Evolutionary conservation across 2,329 filamentous ascomycete genomes (phyloP), one percentile per base, ranked within the genome.

Genomic region (Aspergillus sp.): DNA sequence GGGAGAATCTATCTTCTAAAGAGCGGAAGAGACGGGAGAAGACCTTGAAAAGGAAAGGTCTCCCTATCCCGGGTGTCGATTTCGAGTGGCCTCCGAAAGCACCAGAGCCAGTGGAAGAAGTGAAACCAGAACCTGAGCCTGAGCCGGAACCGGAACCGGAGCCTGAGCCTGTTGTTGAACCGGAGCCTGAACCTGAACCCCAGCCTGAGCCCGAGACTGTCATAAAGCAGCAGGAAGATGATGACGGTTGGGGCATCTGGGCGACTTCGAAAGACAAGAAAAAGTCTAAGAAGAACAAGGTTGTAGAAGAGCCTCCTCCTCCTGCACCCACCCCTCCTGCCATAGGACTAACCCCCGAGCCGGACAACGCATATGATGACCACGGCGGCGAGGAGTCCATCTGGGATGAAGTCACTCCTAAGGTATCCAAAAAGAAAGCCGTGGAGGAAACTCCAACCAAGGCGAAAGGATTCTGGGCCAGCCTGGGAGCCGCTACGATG

Each of bases 321-420:
- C 76, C 75, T 16, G 76, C 74, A 19, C 76, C 76, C 2, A 77
- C 74, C 32, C 76, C 76, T 42, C 76, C 76, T 41, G 68, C 73
- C 44, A 67, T 76, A 54, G 75, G 73, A 17, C 59, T 77, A 4
- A 70, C 66, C 4, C 72, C 71, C 4, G 74, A 77, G 45, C 66
- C 68, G 14, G 59, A 66, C 44, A 52, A 54, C 16, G 44, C 45
- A 4, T 58, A 50, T 14, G 59, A 65, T 46, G 60, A 63, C 13
- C 57, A 61, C 40, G 60, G 66, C 10, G 68, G 65, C 26, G 73
- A 74, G 53, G 66, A 69, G 8, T 52, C 56, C 19, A 56, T 64
- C 24, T 77, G 73, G 72, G 70, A 69, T 44, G 65, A 66, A 4
- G 61, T 70, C 46, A 68, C 64, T 47, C 63, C 63, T 3, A 78